Percentiles rank a stretch among this genome's conserved stretches.
Evolutionary conservation across 805 yeast genomes (phyloP).

Genomic region (Sugiyamaella smithiae): DNA sequence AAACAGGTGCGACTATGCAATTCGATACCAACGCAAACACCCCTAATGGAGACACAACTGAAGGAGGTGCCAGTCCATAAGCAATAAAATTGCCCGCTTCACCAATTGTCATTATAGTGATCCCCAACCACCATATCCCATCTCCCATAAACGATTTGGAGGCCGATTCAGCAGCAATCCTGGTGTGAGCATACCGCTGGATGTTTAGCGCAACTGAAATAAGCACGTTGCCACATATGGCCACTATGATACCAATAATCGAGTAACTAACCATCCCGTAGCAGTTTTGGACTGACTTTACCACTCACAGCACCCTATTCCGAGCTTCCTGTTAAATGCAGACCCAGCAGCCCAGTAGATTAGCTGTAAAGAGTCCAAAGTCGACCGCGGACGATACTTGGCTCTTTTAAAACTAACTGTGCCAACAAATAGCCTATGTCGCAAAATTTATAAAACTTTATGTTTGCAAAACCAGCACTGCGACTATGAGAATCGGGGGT

Average conservation of each 20-base stretch:
- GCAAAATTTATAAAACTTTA: too few species aligned
- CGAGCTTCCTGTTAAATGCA: too few species aligned
- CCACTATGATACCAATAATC: slow-evolving; percentile 35
- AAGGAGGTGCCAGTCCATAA: slow-evolving; percentile 48
- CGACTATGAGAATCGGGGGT: too few species aligned
- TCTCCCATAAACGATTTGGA: slow-evolving; percentile 14
- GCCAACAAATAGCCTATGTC: too few species aligned
- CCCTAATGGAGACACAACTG: slow-evolving; percentile 49
- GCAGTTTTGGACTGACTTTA: too few species aligned
- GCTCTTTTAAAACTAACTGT: too few species aligned
- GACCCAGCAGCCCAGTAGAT: too few species aligned
- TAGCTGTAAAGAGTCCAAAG: too few species aligned
- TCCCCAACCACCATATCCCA: slow-evolving; percentile 43
- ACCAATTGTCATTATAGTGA: slow-evolving; percentile 42
- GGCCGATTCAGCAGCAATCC: slow-evolving; percentile 23
- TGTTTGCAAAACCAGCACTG: too few species aligned
- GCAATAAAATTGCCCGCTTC: slow-evolving; percentile 49
- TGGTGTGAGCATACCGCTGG: slow-evolving; percentile 40
- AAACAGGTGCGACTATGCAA: slow-evolving; percentile 46
- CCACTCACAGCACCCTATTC: too few species aligned
- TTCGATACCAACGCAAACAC: slow-evolving; percentile 49
- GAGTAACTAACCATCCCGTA: slow-evolving; percentile 16
- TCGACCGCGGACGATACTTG: too few species aligned
- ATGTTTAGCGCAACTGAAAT: slow-evolving; percentile 41
- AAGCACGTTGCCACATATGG: slow-evolving; percentile 39